Conservation (phyloP, 495 filamentous ascomycete genomes). For the Trypethelium eluteriae region DNA sequence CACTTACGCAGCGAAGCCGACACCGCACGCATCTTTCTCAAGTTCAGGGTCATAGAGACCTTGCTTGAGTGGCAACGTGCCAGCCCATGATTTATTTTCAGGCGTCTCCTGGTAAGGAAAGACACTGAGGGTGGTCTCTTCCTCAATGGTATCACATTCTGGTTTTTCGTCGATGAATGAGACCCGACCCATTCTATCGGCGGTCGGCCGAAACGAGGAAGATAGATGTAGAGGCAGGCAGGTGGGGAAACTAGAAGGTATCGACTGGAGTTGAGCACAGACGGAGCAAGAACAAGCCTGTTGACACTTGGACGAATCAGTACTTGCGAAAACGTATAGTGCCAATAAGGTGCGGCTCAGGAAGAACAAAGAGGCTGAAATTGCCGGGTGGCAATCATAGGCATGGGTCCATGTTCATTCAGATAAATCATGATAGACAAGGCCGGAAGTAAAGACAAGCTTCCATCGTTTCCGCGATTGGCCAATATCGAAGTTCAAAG, state of each 20-base stretch:
- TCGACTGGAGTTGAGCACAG: background rate
- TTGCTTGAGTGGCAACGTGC: conserved; percentile 91
- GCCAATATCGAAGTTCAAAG: background rate
- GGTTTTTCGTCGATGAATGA: conserved; percentile 56
- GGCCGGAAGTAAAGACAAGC: background rate
- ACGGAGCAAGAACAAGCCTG: background rate
- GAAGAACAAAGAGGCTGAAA: background rate
- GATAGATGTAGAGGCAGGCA: background rate
- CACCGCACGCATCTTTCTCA: conserved; percentile 99
- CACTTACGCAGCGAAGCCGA: conserved; percentile 95
- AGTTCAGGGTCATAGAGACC: conserved; percentile 93
- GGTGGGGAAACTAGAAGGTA: background rate
- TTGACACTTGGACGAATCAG: conserved; percentile 9
- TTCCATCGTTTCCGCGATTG: background rate
- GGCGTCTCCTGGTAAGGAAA: conserved; percentile 79
- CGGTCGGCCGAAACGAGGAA: conserved; percentile 30
- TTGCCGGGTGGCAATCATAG: background rate
- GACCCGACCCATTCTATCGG: conserved; percentile 58
- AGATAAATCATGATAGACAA: background rate
- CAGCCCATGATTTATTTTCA: conserved; percentile 90
- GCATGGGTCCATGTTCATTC: background rate
- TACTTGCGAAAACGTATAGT: background rate
- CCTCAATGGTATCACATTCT: conserved; percentile 49
- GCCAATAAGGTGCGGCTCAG: background rate
- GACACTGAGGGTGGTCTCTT: conserved; percentile 51